Evolutionary conservation across 2,329 filamentous ascomycete genomes (phyloP).

Genomic region (Colletotrichum eremochloae): DNA sequence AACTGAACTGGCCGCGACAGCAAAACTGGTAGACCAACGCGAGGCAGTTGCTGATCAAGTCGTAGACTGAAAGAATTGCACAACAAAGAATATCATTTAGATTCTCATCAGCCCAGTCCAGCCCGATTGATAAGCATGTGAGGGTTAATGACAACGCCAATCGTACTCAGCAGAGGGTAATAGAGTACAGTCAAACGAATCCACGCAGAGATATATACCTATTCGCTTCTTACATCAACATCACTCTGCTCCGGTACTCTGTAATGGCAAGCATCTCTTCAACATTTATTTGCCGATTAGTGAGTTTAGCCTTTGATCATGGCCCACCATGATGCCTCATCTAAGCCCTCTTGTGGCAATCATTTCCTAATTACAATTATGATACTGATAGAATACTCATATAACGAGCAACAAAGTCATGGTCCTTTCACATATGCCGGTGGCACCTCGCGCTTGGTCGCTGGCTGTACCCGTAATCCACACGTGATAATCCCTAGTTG

Average conservation of each 20-base stretch:
- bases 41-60: background rate
- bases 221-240: background rate
- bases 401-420: constrained; percentile 16
- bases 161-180: background rate
- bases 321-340: background rate
- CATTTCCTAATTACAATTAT: constrained; percentile 39
- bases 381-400: constrained; percentile 26
- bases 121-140: background rate
- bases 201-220: too few species aligned
- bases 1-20: background rate
- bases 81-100: background rate
- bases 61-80: background rate
- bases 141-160: background rate
- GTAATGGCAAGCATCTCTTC: background rate
- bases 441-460: background rate
- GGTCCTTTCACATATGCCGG: background rate
- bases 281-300: background rate
- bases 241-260: background rate
- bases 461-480: constrained; percentile 43
- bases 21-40: too few species aligned
- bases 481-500: constrained; percentile 35
- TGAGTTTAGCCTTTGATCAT: background rate
- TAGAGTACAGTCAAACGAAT: background rate
- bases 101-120: background rate
- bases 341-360: constrained; percentile 3